Conservation (phyloP, 306 rosid genomes). For the Castanopsis chinensis region DNA sequence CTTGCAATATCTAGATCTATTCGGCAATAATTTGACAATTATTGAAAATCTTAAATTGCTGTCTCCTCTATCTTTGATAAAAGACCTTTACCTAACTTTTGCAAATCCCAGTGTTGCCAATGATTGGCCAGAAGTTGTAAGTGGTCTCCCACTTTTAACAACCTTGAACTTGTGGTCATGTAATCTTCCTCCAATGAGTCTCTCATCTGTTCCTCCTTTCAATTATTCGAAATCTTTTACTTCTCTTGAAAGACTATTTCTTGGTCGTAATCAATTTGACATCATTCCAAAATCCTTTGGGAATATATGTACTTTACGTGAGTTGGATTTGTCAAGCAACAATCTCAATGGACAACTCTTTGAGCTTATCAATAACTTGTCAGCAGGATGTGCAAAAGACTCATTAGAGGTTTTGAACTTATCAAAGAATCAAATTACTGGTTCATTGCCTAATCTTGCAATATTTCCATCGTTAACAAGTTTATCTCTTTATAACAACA, state of each 20-base stretch:
- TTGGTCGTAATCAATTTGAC: neutral
- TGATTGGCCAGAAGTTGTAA: neutral
- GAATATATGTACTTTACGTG: neutral
- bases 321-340: neutral
- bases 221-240: neutral
- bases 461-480: too few species aligned
- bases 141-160: neutral
- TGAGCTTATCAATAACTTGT: neutral
- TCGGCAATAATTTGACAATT: fast-evolving
- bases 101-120: neutral
- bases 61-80: neutral
- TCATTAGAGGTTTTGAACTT: neutral
- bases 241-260: neutral
- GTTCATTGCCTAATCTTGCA: too few species aligned
- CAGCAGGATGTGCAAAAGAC: too few species aligned
- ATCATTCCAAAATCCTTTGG: neutral
- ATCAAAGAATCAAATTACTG: neutral
- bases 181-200: neutral
- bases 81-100: neutral
- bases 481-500: too few species aligned
- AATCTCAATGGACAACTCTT: neutral
- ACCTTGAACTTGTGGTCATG: neutral
- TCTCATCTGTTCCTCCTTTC: neutral
- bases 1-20: neutral
- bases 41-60: conserved; percentile 1